phyloP scores from a whole-genome alignment of 176 grass and related monocot genomes.

The Cymbopogon citratus region DNA sequence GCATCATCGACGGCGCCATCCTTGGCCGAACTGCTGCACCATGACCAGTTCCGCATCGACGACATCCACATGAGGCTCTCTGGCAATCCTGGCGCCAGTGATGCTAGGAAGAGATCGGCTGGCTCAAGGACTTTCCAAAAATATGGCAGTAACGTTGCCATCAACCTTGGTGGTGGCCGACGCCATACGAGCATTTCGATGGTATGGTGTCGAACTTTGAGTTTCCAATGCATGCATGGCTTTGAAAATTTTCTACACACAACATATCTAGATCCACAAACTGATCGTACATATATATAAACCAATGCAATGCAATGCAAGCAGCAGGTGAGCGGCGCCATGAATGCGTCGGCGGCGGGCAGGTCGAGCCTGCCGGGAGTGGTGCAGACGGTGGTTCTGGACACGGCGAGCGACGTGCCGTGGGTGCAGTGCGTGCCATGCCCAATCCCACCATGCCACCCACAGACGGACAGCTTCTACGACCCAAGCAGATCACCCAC shows the following conservation, averaged over 20 bases:
- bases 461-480: background rate
- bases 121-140: rapidly evolving
- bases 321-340: too few species aligned
- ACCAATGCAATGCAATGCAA: too few species aligned
- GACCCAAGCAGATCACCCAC: background rate
- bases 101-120: too few species aligned
- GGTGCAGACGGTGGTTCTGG: slow-evolving; percentile 19
- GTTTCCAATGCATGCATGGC: too few species aligned
- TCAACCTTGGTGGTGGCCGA: too few species aligned
- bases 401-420: slow-evolving; percentile 49
- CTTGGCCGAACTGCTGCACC: slow-evolving; percentile 31
- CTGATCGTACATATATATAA: too few species aligned
- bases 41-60: slow-evolving; percentile 31
- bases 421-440: slow-evolving; percentile 44
- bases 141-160: too few species aligned
- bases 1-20: background rate
- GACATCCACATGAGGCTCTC: slow-evolving; percentile 1
- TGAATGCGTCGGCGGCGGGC: background rate
- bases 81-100: too few species aligned
- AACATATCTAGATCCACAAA: too few species aligned
- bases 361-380: background rate
- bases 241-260: too few species aligned
- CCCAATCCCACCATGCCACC: background rate
- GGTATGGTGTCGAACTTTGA: too few species aligned
- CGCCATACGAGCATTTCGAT: too few species aligned